Evolutionary conservation across 1,284 basidiomycete genomes (phyloP).

Genomic region (Thelephora terrestris): DNA sequence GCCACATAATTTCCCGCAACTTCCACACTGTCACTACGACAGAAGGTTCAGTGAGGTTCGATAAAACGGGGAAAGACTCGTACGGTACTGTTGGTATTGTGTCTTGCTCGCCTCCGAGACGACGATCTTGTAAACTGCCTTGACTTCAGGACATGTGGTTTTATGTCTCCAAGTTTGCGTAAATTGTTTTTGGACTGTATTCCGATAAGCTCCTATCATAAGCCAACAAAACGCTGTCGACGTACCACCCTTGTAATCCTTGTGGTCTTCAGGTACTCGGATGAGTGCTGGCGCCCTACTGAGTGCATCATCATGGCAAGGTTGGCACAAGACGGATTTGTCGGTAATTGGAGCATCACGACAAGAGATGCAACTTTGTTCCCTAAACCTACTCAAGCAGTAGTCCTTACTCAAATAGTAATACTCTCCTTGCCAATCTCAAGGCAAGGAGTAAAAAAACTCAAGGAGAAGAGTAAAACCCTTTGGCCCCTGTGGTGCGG

Average conservation of each 20-base stretch:
- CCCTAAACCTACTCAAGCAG: too few relatives aligned
- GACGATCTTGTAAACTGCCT: too few relatives aligned
- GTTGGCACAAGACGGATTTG: slow-evolving; percentile 45
- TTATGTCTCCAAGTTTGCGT: slow-evolving; percentile 52
- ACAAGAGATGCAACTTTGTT: too few relatives aligned
- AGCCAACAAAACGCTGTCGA: not conserved
- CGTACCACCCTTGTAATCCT: too few relatives aligned
- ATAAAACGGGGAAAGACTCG: slow-evolving; percentile 8
- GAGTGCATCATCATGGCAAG: slow-evolving; percentile 41
- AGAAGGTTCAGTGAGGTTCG: not conserved
- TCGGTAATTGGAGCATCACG: slow-evolving; percentile 39
- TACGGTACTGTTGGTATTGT: slow-evolving; percentile 24
- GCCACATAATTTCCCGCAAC: slow-evolving; percentile 41
- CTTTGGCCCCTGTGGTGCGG: too few relatives aligned
- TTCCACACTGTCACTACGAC: slow-evolving; percentile 39
- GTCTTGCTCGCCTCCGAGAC: not conserved
- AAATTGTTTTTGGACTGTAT: slow-evolving; percentile 50
- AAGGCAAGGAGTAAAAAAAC: too few relatives aligned
- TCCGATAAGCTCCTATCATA: not conserved
- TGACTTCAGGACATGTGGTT: slow-evolving; percentile 38
- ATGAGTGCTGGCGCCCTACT: slow-evolving; percentile 42
- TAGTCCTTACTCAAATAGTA: too few relatives aligned
- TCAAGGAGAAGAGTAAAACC: too few relatives aligned
- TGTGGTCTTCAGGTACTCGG: slow-evolving; percentile 46
- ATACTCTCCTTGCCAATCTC: too few relatives aligned